Percentiles rank a stretch among this genome's conserved stretches.
These are phyloP conservation scores for Coccomyxa sp. DNA, from an alignment of 139 green algal species.

Conservation along the genomic window DNA sequence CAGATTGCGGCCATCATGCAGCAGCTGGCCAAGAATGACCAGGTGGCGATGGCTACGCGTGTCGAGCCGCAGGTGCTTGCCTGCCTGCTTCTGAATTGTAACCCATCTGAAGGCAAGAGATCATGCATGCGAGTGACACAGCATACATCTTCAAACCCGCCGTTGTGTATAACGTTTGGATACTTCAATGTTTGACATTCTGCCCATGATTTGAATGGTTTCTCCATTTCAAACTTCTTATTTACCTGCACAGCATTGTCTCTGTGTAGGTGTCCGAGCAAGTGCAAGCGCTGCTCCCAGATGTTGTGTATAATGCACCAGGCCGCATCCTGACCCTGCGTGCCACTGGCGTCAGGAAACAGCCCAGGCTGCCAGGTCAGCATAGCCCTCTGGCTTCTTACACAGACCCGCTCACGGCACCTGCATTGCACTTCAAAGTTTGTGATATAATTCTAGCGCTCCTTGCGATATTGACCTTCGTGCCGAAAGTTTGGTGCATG, in stretches of 20 bases:
- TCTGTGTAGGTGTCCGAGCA: constrained; percentile 14
- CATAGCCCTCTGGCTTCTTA: neutral
- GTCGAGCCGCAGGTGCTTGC: constrained; percentile 30
- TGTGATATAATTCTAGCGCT: too few relatives aligned
- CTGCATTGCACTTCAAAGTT: too few relatives aligned
- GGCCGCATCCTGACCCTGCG: constrained; percentile 30
- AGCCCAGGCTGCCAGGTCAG: constrained; percentile 19
- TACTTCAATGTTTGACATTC: neutral
- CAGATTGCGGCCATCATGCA: constrained; percentile 48
- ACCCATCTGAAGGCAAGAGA: neutral
- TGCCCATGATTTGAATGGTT: too few relatives aligned
- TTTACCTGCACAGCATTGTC: too few relatives aligned
- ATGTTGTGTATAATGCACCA: constrained; percentile 48
- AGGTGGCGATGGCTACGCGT: constrained; percentile 56
- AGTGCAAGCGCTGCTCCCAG: constrained; percentile 15
- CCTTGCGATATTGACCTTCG: too few relatives aligned
- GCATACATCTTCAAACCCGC: neutral
- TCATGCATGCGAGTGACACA: neutral
- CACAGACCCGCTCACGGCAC: neutral
- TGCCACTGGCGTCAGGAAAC: constrained; percentile 22
- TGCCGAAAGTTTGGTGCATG: too few relatives aligned
- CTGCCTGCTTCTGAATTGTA: neutral
- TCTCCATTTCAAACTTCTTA: too few relatives aligned
- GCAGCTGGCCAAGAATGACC: constrained; percentile 38
- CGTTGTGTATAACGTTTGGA: neutral